Conservation (phyloP, 2,329 filamentous ascomycete genomes). For the Penicillium sp. region DNA sequence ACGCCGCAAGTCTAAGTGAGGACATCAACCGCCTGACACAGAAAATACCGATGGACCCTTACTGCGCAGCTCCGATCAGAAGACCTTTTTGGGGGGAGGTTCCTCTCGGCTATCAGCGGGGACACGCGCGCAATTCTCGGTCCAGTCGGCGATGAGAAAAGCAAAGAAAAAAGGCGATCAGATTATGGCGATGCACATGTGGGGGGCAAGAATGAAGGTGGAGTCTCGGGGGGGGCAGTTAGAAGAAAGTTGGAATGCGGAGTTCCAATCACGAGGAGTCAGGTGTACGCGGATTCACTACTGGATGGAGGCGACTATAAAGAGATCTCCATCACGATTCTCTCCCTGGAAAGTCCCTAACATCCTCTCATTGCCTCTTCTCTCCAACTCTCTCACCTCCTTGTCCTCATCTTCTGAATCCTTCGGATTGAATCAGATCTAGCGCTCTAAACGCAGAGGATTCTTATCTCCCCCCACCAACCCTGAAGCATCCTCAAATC, state of each 20-base stretch:
- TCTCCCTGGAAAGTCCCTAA: no score
- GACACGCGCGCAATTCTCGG: not conserved
- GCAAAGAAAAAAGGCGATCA: not conserved
- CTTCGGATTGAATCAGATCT: no score
- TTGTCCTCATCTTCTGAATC: no score
- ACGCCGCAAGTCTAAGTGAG: slow-evolving; percentile 18
- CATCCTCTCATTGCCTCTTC: no score
- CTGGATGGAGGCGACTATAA: no score
- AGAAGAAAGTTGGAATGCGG: not conserved
- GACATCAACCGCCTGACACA: slow-evolving; percentile 4
- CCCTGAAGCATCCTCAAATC: not conserved
- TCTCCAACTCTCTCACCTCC: no score
- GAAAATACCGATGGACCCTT: no score
- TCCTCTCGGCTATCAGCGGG: slow-evolving; percentile 15
- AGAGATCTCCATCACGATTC: no score
- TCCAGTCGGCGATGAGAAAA: slow-evolving; percentile 16
- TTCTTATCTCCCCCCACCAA: not conserved
- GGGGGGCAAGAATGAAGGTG: no score
- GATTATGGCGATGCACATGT: no score
- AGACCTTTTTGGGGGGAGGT: not conserved
- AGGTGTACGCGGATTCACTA: no score
- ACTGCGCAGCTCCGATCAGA: slow-evolving; percentile 1
- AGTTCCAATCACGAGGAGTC: not conserved
- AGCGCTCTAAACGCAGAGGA: no score
- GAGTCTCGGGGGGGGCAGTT: slow-evolving; percentile 7